These are phyloP conservation scores for Taphrina wiesneri DNA, from an alignment of 1,139 yeast species.

Conservation along the genomic window DNA sequence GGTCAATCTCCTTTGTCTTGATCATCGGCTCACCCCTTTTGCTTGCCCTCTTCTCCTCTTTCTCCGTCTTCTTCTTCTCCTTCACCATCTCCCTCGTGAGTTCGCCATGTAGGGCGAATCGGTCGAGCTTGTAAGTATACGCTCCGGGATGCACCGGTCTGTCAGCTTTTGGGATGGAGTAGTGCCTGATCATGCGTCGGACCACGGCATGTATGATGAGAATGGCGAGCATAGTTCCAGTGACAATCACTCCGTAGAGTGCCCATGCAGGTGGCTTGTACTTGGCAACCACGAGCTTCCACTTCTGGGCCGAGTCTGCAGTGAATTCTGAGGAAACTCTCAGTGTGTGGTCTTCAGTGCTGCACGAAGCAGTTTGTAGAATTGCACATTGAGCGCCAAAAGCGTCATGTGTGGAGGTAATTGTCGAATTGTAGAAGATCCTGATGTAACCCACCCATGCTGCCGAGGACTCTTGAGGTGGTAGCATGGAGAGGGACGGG, in stretches of 20 bases:
- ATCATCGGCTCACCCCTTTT: constrained; percentile 25
- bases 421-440: constrained; percentile 29
- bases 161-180: constrained; percentile 26
- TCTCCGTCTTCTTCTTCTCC: constrained; percentile 33
- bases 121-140: constrained; percentile 31
- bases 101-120: constrained; percentile 31
- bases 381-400: constrained; percentile 30
- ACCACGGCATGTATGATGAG: constrained; percentile 18
- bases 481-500: background rate
- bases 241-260: constrained; percentile 16
- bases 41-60: constrained; percentile 26
- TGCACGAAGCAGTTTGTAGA: constrained; percentile 8
- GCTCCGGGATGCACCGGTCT: constrained; percentile 30
- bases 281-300: constrained; percentile 12
- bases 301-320: constrained; percentile 2
- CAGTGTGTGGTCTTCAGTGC: constrained; percentile 25
- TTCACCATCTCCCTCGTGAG: constrained; percentile 20
- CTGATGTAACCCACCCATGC: constrained; percentile 29
- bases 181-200: constrained; percentile 22
- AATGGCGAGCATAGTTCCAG: constrained; percentile 2
- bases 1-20: constrained; percentile 30
- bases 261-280: constrained; percentile 27
- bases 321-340: constrained; percentile 26
- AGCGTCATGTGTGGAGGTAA: constrained; percentile 18
- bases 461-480: background rate